Evolutionary conservation across 352 stramenopile genomes (phyloP), one percentile per base, ranked within the genome.

Genomic region (Phytopythium cucurbitacearum): DNA sequence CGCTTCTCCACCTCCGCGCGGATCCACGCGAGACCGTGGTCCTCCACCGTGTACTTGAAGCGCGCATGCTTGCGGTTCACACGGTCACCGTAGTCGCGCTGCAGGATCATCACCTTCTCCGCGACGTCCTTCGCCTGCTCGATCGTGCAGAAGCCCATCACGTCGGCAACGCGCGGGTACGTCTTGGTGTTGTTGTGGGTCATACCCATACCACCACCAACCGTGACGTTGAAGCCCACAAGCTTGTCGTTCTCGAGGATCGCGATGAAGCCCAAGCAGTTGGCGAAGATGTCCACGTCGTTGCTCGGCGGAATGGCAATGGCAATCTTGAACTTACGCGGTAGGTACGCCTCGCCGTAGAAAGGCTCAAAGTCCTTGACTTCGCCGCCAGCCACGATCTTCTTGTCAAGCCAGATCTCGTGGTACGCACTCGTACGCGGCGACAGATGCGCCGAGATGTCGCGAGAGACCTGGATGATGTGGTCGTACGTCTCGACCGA

Each of bases 311-410:
- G 94, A 49, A 99, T 97, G 4, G 96, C 97, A 15, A 99, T 92
- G 51, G 92, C 95, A 64, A 99, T 98, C 81, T 99, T 99, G 76
- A 99, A 99, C 76, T 99, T 99, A n/a, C 94, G 87, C 3, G 96
- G 96, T 50, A 99, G 63, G 70, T 99, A 99, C 41, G 91, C 82
- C 57, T 97, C 87, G 34, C 96, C 96, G 71, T 99, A 99, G 32
- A 99, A 82, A n/a, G 96, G 95, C 76, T 99, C 96, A 11, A 98
- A 98, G 62, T 96, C 90, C 71, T 98, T 95, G 8, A 97, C 80
- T 48, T 90, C 79, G 16, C 79, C 79, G 11, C 81, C 91, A 5
- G 91, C 95, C 12, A 97, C 90, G 70, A 98, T 97, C 74, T 99
- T 96, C 64, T 97, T 97, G 70, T 98, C 96, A 39, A 98, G 79